Percentiles rank a stretch among this genome's conserved stretches.
These are phyloP conservation scores for Chaetomium tenue DNA, from an alignment of 495 filamentous ascomycete species.

Conservation along the genomic window DNA sequence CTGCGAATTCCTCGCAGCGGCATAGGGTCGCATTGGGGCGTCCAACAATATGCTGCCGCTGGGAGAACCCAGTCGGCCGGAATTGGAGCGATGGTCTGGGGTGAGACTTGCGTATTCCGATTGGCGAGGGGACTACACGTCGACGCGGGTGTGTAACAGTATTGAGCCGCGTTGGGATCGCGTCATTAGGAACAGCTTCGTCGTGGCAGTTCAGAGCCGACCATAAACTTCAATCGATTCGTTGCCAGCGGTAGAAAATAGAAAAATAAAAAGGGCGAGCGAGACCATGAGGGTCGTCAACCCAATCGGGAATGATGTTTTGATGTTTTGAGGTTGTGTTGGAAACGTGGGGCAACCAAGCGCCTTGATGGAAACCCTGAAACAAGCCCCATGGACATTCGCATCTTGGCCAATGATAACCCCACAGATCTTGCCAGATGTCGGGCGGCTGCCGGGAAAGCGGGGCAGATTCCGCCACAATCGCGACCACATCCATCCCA, in stretches of 20 bases:
- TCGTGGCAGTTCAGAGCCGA: background rate
- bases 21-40: conserved; percentile 8
- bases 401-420: conserved; percentile 17
- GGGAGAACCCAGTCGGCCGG: conserved; percentile 28
- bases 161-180: conserved; percentile 31
- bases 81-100: conserved; percentile 26
- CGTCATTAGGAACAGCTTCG: conserved; percentile 26
- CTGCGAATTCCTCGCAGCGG: background rate
- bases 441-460: conserved; percentile 12
- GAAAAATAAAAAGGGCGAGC: background rate
- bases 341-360: background rate
- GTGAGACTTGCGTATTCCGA: conserved; percentile 25
- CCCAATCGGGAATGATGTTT: background rate
- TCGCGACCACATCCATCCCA: background rate
- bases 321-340: background rate
- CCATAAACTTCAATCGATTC: background rate
- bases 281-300: too few species aligned
- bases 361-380: background rate
- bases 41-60: conserved; percentile 12
- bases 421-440: background rate
- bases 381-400: background rate
- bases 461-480: conserved; percentile 21
- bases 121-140: conserved; percentile 31
- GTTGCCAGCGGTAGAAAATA: background rate
- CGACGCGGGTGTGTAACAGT: conserved; percentile 20